A percentile compares a stretch with the other conserved stretches of the same genome.
These are phyloP conservation scores for Malus fusca DNA, from an alignment of 306 rosid species.

Conservation along the genomic window DNA sequence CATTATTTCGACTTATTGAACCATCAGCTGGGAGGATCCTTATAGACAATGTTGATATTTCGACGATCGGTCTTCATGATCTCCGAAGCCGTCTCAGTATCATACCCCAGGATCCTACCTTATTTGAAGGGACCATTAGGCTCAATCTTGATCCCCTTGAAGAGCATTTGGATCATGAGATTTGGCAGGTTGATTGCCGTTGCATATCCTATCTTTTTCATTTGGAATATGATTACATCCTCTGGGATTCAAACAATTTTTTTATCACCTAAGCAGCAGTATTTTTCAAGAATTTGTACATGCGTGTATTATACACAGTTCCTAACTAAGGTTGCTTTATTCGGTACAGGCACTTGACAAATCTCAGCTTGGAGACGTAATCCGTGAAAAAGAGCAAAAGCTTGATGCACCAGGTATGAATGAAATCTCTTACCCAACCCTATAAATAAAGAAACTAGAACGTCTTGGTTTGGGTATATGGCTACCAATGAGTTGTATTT, in stretches of 20 bases:
- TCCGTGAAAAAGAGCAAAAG: slow-evolving; percentile 57
- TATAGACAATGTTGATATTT: slow-evolving; percentile 73
- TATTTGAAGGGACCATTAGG: slow-evolving; percentile 91
- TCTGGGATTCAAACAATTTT: neutral
- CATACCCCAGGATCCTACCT: slow-evolving; percentile 94
- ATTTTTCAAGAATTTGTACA: neutral
- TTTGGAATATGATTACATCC: neutral
- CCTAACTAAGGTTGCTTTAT: neutral
- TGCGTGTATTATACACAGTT: neutral
- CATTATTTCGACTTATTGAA: slow-evolving; percentile 81
- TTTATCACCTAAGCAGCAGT: neutral
- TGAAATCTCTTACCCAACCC: neutral
- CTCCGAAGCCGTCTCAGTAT: slow-evolving; percentile 84
- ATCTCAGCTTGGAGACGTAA: slow-evolving; percentile 72
- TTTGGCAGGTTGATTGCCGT: slow-evolving; percentile 68
- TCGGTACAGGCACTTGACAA: slow-evolving; percentile 72
- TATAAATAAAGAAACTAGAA: neutral
- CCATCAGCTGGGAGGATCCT: slow-evolving; percentile 68
- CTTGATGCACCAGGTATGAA: slow-evolving; percentile 74
- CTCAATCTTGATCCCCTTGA: slow-evolving; percentile 81
- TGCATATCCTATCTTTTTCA: neutral
- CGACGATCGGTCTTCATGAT: slow-evolving; percentile 78
- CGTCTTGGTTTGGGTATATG: neutral
- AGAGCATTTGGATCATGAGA: slow-evolving; percentile 76
- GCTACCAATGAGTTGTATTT: slow-evolving; percentile 3